Conservation (phyloP, 2,329 filamentous ascomycete genomes). For the Harringtonia lauricola region DNA sequence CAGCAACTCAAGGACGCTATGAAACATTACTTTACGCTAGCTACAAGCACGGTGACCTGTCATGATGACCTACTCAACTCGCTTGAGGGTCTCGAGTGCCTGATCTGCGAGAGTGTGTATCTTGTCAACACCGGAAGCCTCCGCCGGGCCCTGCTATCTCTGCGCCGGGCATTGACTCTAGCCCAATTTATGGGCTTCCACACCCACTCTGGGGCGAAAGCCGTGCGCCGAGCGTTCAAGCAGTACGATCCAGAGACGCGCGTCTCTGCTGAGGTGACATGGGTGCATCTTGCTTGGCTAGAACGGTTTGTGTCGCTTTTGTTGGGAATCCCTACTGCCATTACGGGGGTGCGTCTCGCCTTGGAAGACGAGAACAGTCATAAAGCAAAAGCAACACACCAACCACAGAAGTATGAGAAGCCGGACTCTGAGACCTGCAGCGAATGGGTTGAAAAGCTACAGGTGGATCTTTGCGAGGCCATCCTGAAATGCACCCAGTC, state of each 20-base stretch:
- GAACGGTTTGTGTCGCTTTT: conserved; percentile 37
- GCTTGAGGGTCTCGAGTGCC: conserved; percentile 36
- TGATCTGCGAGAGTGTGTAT: conserved; percentile 36
- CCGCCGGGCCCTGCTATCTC: conserved; percentile 30
- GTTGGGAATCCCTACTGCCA: conserved; percentile 20
- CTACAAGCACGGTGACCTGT: conserved; percentile 25
- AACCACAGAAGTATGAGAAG: neutral
- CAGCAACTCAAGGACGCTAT: neutral
- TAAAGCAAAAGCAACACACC: no score
- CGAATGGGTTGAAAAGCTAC: conserved; percentile 21
- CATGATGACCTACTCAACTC: conserved; percentile 33
- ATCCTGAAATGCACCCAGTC: conserved; percentile 19
- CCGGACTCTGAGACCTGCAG: neutral
- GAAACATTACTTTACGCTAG: neutral
- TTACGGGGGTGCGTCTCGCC: conserved; percentile 1
- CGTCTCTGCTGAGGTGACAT: conserved; percentile 26
- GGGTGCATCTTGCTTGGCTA: conserved; percentile 30
- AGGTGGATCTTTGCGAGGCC: conserved; percentile 20
- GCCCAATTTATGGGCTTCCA: conserved; percentile 10
- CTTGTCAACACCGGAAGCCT: conserved; percentile 35
- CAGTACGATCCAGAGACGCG: conserved; percentile 13
- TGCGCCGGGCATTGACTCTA: conserved; percentile 29
- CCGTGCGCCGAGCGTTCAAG: neutral
- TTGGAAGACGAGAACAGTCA: no score
- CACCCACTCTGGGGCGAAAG: no score